Base-by-base conservation (phyloP, 495 filamentous ascomycete species). In the Aspergillus affinis region DNA sequence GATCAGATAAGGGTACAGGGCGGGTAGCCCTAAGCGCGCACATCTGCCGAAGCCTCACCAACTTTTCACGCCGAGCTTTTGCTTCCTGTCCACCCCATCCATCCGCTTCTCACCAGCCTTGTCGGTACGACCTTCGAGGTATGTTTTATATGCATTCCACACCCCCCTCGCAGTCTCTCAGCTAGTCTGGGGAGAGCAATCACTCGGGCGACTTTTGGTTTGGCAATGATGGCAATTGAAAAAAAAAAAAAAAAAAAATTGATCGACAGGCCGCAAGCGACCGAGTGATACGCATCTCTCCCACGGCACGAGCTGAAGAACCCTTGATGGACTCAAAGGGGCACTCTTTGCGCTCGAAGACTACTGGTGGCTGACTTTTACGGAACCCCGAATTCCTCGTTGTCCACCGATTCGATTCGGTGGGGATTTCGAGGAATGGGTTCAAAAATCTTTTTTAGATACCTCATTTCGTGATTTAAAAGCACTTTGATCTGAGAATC, bases 291-390 rank as follows among this genome's bases (percentile, higher is more conserved):
- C 89, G 86, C 87, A 80, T 84, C 84, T 82, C 82, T 84, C 81
- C 81, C 78, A 76, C 85, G 84, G 80, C 85, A 81, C 72, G 90
- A 91, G 91, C 90, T 88, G 88, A 89, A 93, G 90, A 96, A 93
- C 91, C 92, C 89, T 91, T 82, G 72, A 76, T 80, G 29, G 45
- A 46, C 84, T 64, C 63, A 69, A 74, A 71, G 69, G 91, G 91
- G 91, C 90, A 95, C 91, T 94, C 91, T 95, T 90, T 88, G 81
- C 79, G 90, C 90, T 93, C 87, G 77, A 77, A 69, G 86, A 88
- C 88, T 84, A 85, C 81, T 87, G 83, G 86, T 88, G 88, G 89
- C 91, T 96, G 88, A 93, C 84, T 73, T 69, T 59, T 67, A 61
- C 65, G 65, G 71, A n/a, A 23, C 23, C 27, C 47, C 27, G 27